Percentiles rank a stretch among this genome's conserved stretches.
These are phyloP conservation scores for Dunaliella sp. DNA, from an alignment of 139 green algal genomes.

Conservation along the genomic window DNA sequence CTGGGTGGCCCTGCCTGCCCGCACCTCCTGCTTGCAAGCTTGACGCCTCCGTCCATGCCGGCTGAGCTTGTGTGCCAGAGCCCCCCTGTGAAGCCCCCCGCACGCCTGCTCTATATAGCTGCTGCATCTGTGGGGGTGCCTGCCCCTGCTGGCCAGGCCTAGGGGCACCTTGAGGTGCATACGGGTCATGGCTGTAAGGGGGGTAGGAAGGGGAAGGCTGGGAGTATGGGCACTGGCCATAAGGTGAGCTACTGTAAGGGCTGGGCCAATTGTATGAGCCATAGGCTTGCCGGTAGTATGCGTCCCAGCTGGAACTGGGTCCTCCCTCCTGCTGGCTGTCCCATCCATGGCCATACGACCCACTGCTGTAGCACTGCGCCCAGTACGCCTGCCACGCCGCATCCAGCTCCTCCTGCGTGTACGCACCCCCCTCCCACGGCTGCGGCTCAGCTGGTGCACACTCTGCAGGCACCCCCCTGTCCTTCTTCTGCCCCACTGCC, in stretches of 20 bases:
- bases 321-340: no score
- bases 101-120: neutral
- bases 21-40: no score
- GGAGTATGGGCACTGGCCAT: neutral
- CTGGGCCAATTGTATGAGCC: neutral
- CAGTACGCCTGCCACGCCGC: constrained; percentile 12
- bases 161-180: no score
- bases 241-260: neutral
- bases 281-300: no score
- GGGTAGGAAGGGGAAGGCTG: no score
- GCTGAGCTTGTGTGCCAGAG: neutral
- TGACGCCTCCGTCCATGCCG: neutral
- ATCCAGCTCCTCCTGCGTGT: neutral
- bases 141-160: neutral
- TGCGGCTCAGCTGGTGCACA: neutral
- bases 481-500: neutral
- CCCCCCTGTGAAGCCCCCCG: neutral
- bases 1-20: no score
- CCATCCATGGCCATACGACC: neutral
- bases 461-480: neutral
- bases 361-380: neutral
- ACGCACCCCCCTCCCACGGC: neutral
- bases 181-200: neutral
- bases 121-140: neutral
- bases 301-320: no score